Conservation (phyloP, 2,329 filamentous ascomycete genomes). For the Pezicula neosporulosa region DNA sequence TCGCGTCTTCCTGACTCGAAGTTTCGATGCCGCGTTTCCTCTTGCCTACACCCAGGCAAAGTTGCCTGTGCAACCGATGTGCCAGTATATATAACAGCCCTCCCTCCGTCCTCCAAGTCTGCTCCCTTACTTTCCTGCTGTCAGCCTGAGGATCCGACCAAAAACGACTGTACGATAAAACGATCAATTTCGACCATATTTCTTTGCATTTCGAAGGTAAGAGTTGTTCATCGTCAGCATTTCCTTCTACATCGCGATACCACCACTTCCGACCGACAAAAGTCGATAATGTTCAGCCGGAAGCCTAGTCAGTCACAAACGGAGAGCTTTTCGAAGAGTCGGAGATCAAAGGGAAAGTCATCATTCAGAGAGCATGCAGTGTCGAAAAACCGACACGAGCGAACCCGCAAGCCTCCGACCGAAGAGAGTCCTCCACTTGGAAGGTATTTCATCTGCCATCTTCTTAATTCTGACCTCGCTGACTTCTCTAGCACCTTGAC, state of each 20-base stretch:
- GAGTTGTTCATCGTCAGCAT: not conserved
- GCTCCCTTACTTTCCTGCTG: not conserved
- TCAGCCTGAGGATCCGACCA: not conserved
- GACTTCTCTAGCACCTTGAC: constrained; percentile 45
- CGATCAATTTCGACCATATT: not conserved
- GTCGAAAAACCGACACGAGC: constrained; percentile 28
- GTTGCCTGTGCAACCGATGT: not conserved
- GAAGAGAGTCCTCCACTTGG: constrained; percentile 18
- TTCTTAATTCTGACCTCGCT: constrained; percentile 9
- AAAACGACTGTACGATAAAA: not conserved
- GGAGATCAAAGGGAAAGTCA: constrained; percentile 21
- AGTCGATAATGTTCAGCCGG: constrained; percentile 12
- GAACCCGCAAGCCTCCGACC: constrained; percentile 20
- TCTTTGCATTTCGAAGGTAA: not conserved
- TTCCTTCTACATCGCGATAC: not conserved
- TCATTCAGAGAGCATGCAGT: constrained; percentile 32
- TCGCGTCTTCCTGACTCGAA: constrained; percentile 4
- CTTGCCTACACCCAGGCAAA: constrained; percentile 3
- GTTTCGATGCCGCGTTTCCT: constrained; percentile 4
- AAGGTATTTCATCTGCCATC: constrained; percentile 16
- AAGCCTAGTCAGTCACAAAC: constrained; percentile 19
- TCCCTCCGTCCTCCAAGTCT: not conserved
- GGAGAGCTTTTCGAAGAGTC: constrained; percentile 27
- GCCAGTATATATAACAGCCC: constrained; percentile 2
- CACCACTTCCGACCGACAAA: not conserved